Conservation (phyloP, 1,139 yeast species). For the Nakaseomyces bracarensis region DNA sequence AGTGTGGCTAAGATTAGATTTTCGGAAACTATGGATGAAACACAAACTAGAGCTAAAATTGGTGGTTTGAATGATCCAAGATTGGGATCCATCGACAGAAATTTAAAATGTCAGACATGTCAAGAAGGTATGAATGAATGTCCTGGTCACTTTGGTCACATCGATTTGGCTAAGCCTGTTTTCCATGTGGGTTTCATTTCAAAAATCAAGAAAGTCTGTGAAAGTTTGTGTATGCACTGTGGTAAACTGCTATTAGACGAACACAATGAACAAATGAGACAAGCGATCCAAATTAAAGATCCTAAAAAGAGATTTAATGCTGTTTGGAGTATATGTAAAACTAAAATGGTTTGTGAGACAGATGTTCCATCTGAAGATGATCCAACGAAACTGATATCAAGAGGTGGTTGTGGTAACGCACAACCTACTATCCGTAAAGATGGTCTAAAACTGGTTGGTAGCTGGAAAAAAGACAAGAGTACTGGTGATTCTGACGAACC, state of each 20-base stretch:
- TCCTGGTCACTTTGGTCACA: constrained; percentile 99
- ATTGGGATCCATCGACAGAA: constrained; percentile 93
- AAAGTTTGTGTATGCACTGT: constrained; percentile 97
- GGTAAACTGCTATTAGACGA: constrained; percentile 89
- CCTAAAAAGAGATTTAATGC: constrained; percentile 95
- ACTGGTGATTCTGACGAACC: constrained; percentile 76
- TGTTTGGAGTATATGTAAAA: constrained; percentile 86
- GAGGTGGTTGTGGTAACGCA: constrained; percentile 97
- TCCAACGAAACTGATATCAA: constrained; percentile 43
- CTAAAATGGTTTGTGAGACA: constrained; percentile 93
- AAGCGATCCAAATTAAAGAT: constrained; percentile 81
- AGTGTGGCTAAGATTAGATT: constrained; percentile 95
- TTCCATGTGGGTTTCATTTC: constrained; percentile 94
- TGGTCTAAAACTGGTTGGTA: constrained; percentile 92
- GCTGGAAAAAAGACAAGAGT: constrained; percentile 85
- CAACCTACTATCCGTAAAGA: constrained; percentile 96
- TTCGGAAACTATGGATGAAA: constrained; percentile 98
- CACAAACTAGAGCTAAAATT: constrained; percentile 88
- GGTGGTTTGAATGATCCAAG: constrained; percentile 98
- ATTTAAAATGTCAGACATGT: constrained; percentile 96
- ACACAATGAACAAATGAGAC: constrained; percentile 75
- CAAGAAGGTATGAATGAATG: constrained; percentile 99
- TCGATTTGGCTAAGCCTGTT: constrained; percentile 95
- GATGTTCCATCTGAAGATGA: constrained; percentile 66
- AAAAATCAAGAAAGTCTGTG: constrained; percentile 90